These are phyloP conservation scores for Mortierella sp. DNA, from an alignment of 371 early-diverging fungal species.

Conservation along the genomic window DNA sequence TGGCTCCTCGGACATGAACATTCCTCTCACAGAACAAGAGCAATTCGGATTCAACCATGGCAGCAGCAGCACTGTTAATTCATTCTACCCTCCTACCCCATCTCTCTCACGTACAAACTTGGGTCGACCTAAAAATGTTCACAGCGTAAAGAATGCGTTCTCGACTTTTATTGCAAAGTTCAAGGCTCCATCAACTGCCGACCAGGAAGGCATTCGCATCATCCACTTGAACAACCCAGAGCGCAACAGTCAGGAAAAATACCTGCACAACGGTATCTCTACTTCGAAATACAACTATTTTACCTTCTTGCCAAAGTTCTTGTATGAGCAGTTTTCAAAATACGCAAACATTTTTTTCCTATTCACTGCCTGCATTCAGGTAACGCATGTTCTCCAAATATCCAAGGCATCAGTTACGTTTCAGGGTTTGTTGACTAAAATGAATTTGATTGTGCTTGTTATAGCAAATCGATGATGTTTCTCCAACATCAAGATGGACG, in stretches of 20 bases:
- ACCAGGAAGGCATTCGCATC: conserved; percentile 65
- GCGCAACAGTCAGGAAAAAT: conserved; percentile 80
- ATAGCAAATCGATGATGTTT: conserved; percentile 87
- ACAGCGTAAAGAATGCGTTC: conserved; percentile 4
- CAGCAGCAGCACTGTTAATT: conserved; percentile 19
- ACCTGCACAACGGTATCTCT: conserved; percentile 85
- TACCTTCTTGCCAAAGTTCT: conserved; percentile 92
- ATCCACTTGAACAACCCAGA: conserved; percentile 89
- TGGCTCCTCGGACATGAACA: conserved; percentile 56
- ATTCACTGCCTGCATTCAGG: conserved; percentile 91
- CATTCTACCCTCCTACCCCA: conserved; percentile 36
- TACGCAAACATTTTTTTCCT: conserved; percentile 97
- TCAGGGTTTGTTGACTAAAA: neutral
- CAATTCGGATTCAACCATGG: conserved; percentile 29
- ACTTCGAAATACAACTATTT: conserved; percentile 92
- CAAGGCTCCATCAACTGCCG: conserved; percentile 31
- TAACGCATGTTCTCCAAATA: conserved; percentile 13
- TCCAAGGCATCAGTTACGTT: neutral
- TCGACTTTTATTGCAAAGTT: conserved; percentile 31
- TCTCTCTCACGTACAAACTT: conserved; percentile 9
- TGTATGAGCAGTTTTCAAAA: conserved; percentile 95
- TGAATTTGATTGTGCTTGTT: neutral
- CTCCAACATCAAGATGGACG: conserved; percentile 88
- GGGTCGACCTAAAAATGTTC: conserved; percentile 26
- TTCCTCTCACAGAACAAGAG: conserved; percentile 50